Percentiles rank a stretch among this genome's conserved stretches.
These are phyloP conservation scores for Xylariaceae sp. DNA, from an alignment of 2,329 filamentous ascomycete species.

Conservation along the genomic window DNA sequence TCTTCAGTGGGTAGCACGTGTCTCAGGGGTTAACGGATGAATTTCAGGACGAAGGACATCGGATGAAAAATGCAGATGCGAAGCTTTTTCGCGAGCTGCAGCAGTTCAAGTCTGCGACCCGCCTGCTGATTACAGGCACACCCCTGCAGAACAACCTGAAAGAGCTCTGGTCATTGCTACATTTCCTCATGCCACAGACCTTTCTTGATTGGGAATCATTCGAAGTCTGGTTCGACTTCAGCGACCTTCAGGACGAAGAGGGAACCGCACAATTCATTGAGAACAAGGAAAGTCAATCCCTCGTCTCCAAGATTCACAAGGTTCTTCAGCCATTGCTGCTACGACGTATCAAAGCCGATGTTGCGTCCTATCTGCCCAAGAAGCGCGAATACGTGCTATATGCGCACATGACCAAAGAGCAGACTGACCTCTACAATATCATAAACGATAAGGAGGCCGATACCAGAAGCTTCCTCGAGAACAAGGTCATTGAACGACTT, in stretches of 20 bases:
- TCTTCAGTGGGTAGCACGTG: background rate
- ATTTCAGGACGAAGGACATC: constrained; percentile 80
- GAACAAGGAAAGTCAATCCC: constrained; percentile 68
- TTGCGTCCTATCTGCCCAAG: constrained; percentile 84
- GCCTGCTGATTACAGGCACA: constrained; percentile 89
- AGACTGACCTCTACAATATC: constrained; percentile 79
- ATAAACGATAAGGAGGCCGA: constrained; percentile 54
- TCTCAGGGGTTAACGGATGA: constrained; percentile 17
- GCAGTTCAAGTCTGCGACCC: constrained; percentile 82
- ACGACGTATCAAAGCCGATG: constrained; percentile 85
- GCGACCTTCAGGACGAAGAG: constrained; percentile 77
- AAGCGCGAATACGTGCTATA: constrained; percentile 96
- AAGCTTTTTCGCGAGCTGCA: constrained; percentile 84
- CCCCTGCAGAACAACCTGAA: constrained; percentile 93
- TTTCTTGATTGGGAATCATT: constrained; percentile 93
- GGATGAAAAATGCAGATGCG: constrained; percentile 95
- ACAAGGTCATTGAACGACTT: constrained; percentile 65
- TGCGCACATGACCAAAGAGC: constrained; percentile 83
- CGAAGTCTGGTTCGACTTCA: constrained; percentile 96
- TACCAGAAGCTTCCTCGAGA: constrained; percentile 71
- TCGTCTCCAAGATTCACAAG: constrained; percentile 84
- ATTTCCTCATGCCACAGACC: constrained; percentile 87
- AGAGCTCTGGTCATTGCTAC: constrained; percentile 89
- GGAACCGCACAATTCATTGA: constrained; percentile 73
- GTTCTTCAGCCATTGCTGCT: constrained; percentile 89